Percentiles rank a stretch among this genome's conserved stretches.
phyloP scores from a whole-genome alignment of 805 yeast genomes.

The Schwanniomyces sp. region DNA sequence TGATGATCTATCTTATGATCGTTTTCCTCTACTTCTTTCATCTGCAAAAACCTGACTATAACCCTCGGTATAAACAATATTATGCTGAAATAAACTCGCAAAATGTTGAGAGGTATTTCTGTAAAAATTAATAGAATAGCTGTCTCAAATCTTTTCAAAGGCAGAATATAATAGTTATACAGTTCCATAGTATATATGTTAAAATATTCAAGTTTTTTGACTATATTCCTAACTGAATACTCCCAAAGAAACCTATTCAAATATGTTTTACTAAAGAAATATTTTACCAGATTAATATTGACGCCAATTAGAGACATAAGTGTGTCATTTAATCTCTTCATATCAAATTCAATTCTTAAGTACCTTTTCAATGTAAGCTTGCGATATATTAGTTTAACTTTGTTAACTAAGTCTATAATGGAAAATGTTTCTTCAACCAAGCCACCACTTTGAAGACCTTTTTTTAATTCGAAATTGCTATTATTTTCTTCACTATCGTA shows the following conservation, averaged over 20 bases:
- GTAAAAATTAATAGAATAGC: slow-evolving; percentile 8
- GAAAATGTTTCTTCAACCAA: neutral
- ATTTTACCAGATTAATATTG: neutral
- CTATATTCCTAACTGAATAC: slow-evolving; percentile 7
- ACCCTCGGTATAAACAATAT: slow-evolving; percentile 20
- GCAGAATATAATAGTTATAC: slow-evolving; percentile 6
- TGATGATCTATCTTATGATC: neutral
- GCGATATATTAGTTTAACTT: neutral
- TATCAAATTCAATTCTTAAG: neutral
- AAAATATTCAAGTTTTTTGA: slow-evolving; percentile 5
- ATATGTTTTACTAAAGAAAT: neutral
- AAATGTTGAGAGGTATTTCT: slow-evolving; percentile 16
- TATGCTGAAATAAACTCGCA: slow-evolving; percentile 11
- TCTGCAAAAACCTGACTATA: slow-evolving; percentile 13
- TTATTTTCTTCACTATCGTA: slow-evolving; percentile 2
- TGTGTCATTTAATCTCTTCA: neutral
- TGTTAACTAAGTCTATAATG: neutral
- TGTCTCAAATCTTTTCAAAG: slow-evolving; percentile 7
- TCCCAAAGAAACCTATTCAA: slow-evolving; percentile 13
- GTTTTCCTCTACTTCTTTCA: slow-evolving; percentile 11
- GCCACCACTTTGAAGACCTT: neutral
- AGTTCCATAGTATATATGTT: slow-evolving; percentile 1
- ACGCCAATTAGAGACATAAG: neutral
- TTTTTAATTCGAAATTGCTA: neutral
- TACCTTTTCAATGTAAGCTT: neutral